phyloP scores from a whole-genome alignment of 192 early-diverging fungal genomes.

The Linderina pennispora region DNA sequence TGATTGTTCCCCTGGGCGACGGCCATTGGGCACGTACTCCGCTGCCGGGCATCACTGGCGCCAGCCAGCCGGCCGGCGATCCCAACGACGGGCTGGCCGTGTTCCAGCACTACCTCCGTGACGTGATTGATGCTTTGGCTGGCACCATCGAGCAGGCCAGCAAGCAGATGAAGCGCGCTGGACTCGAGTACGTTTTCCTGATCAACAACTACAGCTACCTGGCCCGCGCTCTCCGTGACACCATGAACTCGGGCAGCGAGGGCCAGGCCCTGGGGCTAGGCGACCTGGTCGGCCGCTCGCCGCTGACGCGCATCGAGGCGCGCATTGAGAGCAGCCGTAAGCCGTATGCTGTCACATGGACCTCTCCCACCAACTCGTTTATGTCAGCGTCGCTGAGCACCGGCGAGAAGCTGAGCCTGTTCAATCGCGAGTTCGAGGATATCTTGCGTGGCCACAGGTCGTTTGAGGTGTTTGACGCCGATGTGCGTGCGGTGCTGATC shows the following conservation, averaged over 20 bases:
- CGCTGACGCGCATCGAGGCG: conserved; percentile 28
- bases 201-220: conserved; percentile 45
- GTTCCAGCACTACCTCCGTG: conserved; percentile 46
- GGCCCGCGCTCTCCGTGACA: conserved; percentile 36
- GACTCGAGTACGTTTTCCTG: conserved; percentile 41
- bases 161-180: conserved; percentile 43
- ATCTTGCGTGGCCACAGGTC: conserved; percentile 41
- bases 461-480: conserved; percentile 38
- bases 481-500: conserved; percentile 36
- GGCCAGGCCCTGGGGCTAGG: conserved; percentile 39
- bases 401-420: conserved; percentile 37
- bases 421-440: conserved; percentile 42
- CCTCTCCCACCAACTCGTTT: conserved; percentile 42
- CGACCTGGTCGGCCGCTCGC: conserved; percentile 38
- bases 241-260: conserved; percentile 39
- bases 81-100: conserved; percentile 43
- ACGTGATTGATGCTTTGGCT: conserved; percentile 37
- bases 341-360: conserved; percentile 41
- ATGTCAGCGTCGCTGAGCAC: conserved; percentile 35
- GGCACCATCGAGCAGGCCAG: conserved; percentile 34
- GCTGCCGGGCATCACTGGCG: conserved; percentile 9
- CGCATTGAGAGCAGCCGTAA: conserved; percentile 43
- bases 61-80: conserved; percentile 39
- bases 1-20: conserved; percentile 43
- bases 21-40: conserved; percentile 38